A percentile compares a stretch with the other conserved stretches of the same genome.
These are phyloP conservation scores for Clohesyomyces aquaticus DNA, from an alignment of 495 filamentous ascomycete genomes.

Conservation along the genomic window DNA sequence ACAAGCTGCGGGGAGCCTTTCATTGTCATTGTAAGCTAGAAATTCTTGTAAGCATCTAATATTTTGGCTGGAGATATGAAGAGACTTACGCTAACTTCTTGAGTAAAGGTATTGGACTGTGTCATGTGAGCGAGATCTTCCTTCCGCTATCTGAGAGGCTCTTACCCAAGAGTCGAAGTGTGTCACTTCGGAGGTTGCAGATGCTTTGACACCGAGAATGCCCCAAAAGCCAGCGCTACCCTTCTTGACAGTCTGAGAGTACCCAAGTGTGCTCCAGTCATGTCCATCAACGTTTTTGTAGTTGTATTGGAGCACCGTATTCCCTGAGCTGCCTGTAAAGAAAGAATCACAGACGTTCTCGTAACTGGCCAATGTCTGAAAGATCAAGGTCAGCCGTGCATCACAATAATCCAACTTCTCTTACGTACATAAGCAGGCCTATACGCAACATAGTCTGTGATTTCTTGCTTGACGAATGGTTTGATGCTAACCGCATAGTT, in stretches of 20 bases:
- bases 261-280: conserved; percentile 16
- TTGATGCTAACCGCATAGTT: conserved; percentile 12
- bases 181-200: conserved; percentile 6
- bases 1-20: conserved; percentile 16
- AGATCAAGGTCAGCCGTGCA: too few species aligned
- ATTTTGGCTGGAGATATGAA: too few species aligned
- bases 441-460: conserved; percentile 23
- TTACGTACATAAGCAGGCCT: conserved; percentile 14
- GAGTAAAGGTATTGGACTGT: conserved; percentile 5
- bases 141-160: too few species aligned
- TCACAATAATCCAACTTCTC: too few species aligned
- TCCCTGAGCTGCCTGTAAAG: background rate
- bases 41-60: too few species aligned
- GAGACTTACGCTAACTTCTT: conserved; percentile 18
- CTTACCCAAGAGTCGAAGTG: conserved; percentile 24
- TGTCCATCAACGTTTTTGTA: conserved; percentile 21
- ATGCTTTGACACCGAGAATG: conserved; percentile 12
- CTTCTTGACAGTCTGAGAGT: background rate
- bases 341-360: conserved; percentile 18
- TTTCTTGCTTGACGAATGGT: conserved; percentile 20
- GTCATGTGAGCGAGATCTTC: too few species aligned
- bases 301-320: conserved; percentile 4
- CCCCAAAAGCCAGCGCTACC: conserved; percentile 13
- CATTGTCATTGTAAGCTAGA: conserved; percentile 11
- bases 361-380: conserved; percentile 1